Percentiles rank a stretch among this genome's conserved stretches.
Conservation (phyloP, 345 rosid genomes). For the Eutrema yunnanense region DNA sequence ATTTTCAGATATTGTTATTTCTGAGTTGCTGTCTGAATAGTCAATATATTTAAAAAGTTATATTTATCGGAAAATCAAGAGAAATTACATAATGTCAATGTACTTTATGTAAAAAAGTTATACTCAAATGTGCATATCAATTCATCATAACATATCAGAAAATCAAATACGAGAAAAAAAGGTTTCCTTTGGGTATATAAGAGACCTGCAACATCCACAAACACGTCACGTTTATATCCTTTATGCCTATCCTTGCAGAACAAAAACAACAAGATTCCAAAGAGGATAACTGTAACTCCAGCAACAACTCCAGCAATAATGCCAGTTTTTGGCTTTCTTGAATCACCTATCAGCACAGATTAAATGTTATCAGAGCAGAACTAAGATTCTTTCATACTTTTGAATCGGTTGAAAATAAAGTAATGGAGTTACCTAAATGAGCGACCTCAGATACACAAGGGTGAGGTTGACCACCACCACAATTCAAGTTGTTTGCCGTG, state of each 20-base stretch:
- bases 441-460: slow-evolving; percentile 50
- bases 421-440: slow-evolving; percentile 47
- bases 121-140: not conserved
- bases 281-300: slow-evolving; percentile 45
- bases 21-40: too few relatives aligned
- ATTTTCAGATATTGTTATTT: too few relatives aligned
- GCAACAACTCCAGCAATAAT: slow-evolving; percentile 65
- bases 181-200: not conserved
- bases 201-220: slow-evolving; percentile 90
- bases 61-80: too few relatives aligned
- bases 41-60: too few relatives aligned
- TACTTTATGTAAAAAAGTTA: too few relatives aligned
- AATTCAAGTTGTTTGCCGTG: slow-evolving; percentile 60
- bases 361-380: not conserved
- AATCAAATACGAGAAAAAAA: not conserved
- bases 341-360: slow-evolving; percentile 39
- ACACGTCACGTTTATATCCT: slow-evolving; percentile 68
- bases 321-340: slow-evolving; percentile 59
- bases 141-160: not conserved
- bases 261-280: slow-evolving; percentile 47
- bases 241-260: slow-evolving; percentile 55
- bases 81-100: too few relatives aligned
- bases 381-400: not conserved
- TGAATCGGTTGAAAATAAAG: not conserved
- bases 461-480: slow-evolving; percentile 41